Base-by-base conservation (phyloP, 345 rosid genomes). In the Sisymbrium irio region DNA sequence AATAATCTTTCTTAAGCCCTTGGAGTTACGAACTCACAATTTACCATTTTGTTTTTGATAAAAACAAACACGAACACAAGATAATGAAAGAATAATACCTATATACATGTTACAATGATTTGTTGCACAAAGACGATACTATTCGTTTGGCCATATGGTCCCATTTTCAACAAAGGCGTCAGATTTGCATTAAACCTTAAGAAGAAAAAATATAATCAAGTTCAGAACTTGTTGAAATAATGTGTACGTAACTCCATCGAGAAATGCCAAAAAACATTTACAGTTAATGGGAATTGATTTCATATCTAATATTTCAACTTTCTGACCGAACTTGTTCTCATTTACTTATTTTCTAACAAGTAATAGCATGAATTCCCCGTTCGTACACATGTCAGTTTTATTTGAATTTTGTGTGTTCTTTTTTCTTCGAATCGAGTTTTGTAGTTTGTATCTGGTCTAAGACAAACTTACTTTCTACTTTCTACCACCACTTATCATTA, bases 221-320 rank as follows among this genome's bases (percentile, higher is more conserved):
- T 62, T 76, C 79, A 76, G 75, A 62, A 54, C 69, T 62, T 36
- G 71, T 76, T 67, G 79, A 76, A 69, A 69, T 62, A 44, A 62
- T 62, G 71, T 45, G 50, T n/a, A n/a, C n/a, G n/a, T 2, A 62
- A 13, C 42, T 54, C 65, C 65, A 69, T 69, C 7, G 39, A 45
- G 51, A 44, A 69, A 51, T 76, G 65, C 44, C 44, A 76, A 60
- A 40, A 44, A 53, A 51, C 37, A 67, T 30, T 12, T 32, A 4
- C 36, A 62, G 69, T 51, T 10, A 9, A 69, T 54, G 64, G 47
- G 74, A 42, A 35, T 51, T 42, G 40, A 42, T 41, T 55, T 35
- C 13, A 7, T 50, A 60, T 67, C 40, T 75, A 69, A 13, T 22
- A 44, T 53, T 63, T 76, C 79, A 76, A 76, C 79, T 35, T 36